Evolutionary conservation across 768 basidiomycete genomes (phyloP).

Genomic region (Termitomyces eurrhizus): DNA sequence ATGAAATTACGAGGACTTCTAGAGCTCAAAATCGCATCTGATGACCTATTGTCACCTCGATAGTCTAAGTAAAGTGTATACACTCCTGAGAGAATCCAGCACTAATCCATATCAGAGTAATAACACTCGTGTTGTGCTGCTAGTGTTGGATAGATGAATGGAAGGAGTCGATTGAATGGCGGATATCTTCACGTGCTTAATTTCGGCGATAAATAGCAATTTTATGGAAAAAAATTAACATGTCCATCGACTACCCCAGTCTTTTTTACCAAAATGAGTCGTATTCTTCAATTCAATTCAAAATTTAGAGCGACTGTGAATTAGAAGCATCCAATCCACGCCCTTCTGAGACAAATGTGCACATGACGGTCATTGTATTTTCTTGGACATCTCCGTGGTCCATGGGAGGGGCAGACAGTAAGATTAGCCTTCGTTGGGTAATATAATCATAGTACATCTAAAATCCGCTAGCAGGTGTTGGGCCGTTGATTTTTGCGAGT

Average conservation of each 20-base stretch:
- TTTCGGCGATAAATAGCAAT: neutral
- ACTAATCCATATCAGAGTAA: neutral
- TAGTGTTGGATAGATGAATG: neutral
- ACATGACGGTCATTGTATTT: neutral
- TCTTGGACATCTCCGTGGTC: constrained; percentile 9
- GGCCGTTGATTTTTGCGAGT: neutral
- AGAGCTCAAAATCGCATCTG: neutral
- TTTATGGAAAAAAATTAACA: neutral
- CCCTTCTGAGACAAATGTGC: neutral
- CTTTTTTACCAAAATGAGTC: neutral
- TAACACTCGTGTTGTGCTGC: neutral
- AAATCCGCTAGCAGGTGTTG: neutral
- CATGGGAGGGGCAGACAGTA: neutral
- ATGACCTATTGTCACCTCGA: neutral
- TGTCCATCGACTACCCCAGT: neutral
- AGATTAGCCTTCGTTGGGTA: neutral
- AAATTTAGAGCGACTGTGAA: neutral
- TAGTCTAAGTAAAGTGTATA: neutral
- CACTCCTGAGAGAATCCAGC: neutral
- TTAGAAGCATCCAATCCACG: neutral
- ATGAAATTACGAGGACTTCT: neutral
- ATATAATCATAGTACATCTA: neutral
- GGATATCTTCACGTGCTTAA: neutral
- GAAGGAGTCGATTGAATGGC: neutral
- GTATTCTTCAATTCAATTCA: neutral